Evolutionary conservation across 768 basidiomycete genomes (phyloP), one percentile per base, ranked within the genome.

Genomic region (Tulasnella sp.): DNA sequence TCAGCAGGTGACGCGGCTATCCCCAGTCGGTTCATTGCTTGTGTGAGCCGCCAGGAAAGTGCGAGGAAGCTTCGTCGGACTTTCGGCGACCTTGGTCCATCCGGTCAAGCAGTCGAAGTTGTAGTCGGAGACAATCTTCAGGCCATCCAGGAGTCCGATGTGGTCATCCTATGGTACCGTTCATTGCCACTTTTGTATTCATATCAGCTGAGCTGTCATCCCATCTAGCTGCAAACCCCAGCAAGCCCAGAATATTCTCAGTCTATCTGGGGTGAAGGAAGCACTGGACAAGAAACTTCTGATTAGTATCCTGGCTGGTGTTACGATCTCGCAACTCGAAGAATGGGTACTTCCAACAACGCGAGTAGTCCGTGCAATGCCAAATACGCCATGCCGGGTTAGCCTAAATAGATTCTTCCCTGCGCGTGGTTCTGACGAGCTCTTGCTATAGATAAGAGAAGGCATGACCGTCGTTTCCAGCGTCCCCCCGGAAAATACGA

Each of bases 221-320:
- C 31, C 31, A 69, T 22, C 31, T 82, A 99, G 97, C 84, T 98
- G 96, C 86, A 99, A 99, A 85, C 98, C 98, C 2, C 94, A 99
- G 82, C 87, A 96, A 72, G 96, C 95, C 0, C 88, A 91, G 50
- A 83, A 86, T 18, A 94, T 99, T 83, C 88, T 99, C 31, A 85
- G 86, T 42, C 92, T 93, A 83, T 83, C 89, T 16, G 96, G 96
- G 28, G 93, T 98, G 86, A 87, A 88, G 75, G 93, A 95, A 78
- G 96, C 96, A 1, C 87, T 99, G 78, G 91, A 92, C 41, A 93
- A 94, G 72, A 99, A 99, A 86, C 90, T 99, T 0, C 88, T 99
- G 81, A 94, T 99, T 86, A 98, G 97, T 84, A 98, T 99, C 85
- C 92, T 98, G 44, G 97, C 98, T n/a, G 98, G 98, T 83, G 93